phyloP scores from a whole-genome alignment of 345 rosid species.

The Eucalyptus sp. region DNA sequence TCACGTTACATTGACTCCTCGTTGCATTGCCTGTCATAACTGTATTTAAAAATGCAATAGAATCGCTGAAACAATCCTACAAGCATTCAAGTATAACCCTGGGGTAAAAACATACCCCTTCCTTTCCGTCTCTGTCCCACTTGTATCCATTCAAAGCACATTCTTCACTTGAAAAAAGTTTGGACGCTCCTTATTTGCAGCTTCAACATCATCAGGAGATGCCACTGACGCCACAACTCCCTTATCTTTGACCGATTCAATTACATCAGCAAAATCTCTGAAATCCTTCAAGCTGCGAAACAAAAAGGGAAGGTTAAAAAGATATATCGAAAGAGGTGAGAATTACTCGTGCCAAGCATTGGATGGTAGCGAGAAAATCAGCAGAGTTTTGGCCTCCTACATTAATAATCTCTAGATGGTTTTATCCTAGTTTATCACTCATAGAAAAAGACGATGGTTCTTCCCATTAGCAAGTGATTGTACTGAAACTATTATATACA shows the following conservation, averaged over 20 bases:
- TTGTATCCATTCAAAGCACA: conserved; percentile 26
- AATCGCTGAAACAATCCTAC: neutral
- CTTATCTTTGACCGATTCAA: conserved; percentile 52
- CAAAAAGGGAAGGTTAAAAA: neutral
- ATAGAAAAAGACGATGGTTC: neutral
- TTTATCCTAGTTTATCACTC: neutral
- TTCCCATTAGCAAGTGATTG: neutral
- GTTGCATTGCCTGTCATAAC: neutral
- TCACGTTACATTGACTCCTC: neutral
- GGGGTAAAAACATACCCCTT: neutral
- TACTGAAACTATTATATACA: neutral
- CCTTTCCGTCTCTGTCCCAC: neutral
- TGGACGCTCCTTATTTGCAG: conserved; percentile 52
- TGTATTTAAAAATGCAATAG: neutral
- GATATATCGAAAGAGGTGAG: neutral
- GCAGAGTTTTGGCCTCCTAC: neutral
- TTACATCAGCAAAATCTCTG: conserved; percentile 59
- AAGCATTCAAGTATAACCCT: neutral
- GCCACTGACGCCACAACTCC: conserved; percentile 83
- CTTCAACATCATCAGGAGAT: conserved; percentile 60
- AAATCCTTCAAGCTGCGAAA: conserved; percentile 65
- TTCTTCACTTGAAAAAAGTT: conserved; percentile 58
- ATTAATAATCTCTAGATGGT: neutral
- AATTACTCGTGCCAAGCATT: neutral
- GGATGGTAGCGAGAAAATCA: neutral